Evolutionary conservation across 768 basidiomycete species (phyloP).

Genomic region (Boletellus ananiceps): DNA sequence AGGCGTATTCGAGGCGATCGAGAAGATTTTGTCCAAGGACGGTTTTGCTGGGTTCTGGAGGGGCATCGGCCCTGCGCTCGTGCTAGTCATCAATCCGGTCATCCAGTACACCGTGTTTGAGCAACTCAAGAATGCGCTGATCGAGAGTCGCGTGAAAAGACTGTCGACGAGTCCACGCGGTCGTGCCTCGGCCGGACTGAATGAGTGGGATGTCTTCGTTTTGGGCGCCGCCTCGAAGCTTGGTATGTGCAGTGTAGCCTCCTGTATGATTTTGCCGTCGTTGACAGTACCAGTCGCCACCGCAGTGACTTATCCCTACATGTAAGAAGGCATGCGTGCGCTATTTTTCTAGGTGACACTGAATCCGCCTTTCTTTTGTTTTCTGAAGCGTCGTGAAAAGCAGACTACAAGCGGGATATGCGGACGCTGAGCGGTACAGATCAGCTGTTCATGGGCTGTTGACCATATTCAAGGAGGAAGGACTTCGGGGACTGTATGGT

Average conservation of each 20-base stretch:
- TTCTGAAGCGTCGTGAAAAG: conserved; percentile 62
- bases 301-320: conserved; percentile 67
- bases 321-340: conserved; percentile 38
- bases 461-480: conserved; percentile 75
- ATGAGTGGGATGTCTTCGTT: conserved; percentile 89
- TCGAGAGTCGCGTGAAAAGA: conserved; percentile 55
- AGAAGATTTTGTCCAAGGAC: conserved; percentile 64
- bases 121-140: conserved; percentile 83
- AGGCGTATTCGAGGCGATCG: conserved; percentile 61
- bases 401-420: conserved; percentile 71
- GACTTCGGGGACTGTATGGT: conserved; percentile 78
- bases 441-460: conserved; percentile 75
- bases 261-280: neutral
- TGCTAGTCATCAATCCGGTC: conserved; percentile 92
- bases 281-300: conserved; percentile 39
- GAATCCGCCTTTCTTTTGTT: neutral
- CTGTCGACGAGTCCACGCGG: conserved; percentile 45
- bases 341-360: neutral
- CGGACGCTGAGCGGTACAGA: conserved; percentile 62
- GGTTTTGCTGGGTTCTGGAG: conserved; percentile 84
- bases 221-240: conserved; percentile 95
- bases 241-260: conserved; percentile 36
- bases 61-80: conserved; percentile 89
- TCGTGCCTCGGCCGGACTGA: conserved; percentile 47
- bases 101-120: conserved; percentile 93